Evolutionary conservation across 108 stramenopile genomes (phyloP).

Genomic region (Asterionellopsis glacialis): DNA sequence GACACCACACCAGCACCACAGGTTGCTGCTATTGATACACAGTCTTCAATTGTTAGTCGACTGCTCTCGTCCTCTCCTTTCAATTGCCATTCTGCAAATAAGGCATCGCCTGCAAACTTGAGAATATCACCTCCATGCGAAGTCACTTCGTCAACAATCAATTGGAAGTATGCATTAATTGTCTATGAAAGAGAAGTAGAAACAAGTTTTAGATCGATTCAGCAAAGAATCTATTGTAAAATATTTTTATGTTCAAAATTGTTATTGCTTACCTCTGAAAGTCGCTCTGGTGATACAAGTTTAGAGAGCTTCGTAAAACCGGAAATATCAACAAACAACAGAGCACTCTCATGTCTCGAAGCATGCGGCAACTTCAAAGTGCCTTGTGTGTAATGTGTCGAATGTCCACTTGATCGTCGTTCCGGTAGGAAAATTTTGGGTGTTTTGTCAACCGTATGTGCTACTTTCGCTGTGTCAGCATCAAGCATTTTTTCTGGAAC

Average conservation of each 20-base stretch:
- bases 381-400: no score
- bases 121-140: conserved; percentile 60
- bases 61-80: no score
- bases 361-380: no score
- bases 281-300: conserved; percentile 56
- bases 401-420: no score
- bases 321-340: conserved; percentile 84
- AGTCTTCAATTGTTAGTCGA: conserved; percentile 4
- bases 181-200: no score
- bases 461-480: no score
- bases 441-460: no score
- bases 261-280: conserved; percentile 32
- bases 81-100: conserved; percentile 44
- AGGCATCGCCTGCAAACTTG: conserved; percentile 61
- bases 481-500: no score
- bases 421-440: no score
- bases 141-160: conserved; percentile 64
- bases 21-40: conserved; percentile 20
- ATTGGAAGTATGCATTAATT: conserved; percentile 78
- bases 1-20: conserved; percentile 30
- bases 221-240: no score
- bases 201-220: no score
- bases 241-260: no score
- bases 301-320: conserved; percentile 80
- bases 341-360: conserved; percentile 16